Base-by-base conservation (phyloP, 345 rosid species). In the Heritiera littoralis region DNA sequence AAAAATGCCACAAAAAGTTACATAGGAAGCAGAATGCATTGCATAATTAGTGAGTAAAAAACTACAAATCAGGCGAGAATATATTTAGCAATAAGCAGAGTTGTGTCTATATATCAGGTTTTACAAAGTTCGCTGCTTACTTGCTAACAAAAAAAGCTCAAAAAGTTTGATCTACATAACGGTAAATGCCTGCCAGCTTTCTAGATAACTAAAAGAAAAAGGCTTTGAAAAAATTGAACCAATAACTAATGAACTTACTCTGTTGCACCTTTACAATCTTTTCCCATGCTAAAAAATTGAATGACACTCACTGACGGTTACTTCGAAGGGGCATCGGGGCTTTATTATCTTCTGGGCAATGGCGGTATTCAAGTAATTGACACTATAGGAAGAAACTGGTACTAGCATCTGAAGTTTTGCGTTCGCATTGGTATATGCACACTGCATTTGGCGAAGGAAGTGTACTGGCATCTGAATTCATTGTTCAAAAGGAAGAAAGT, bases 401-500 rank as follows among this genome's bases (percentile, higher is more conserved):
- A 48, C 0, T 23, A 58, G 4, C 28, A 41, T 60, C 35, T 23
- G 35, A 60, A 0, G 4, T 23, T 55, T 60, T 28, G 35, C 6
- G 5, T 28, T 60, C 15, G 28, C 5, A 28, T 3, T 61, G 66
- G 40, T 10, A 61, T 61, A 28, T 28, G 15, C 15, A 10, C 28
- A 4, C 66, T 28, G 74, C 28, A 70, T 28, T 45, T 20, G 15
- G n/a, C 48, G 45, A 28, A 3, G 45, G 7, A 71, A 14, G 45
- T 35, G 11, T 51, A 28, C 9, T 30, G 20, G 43, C 40, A 51
- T 52, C 45, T 32, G 61, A 51, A 72, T 56, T 32, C 70, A 60
- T 28, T 63, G 38, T 28, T 91, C 88, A 94, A 82, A 92, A 94
- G 80, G 97, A 90, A 81, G 98, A 87, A 45, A 92, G 82, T 7